Conservation (phyloP, 208 protist species). For the Leptomonas seymouri region DNA sequence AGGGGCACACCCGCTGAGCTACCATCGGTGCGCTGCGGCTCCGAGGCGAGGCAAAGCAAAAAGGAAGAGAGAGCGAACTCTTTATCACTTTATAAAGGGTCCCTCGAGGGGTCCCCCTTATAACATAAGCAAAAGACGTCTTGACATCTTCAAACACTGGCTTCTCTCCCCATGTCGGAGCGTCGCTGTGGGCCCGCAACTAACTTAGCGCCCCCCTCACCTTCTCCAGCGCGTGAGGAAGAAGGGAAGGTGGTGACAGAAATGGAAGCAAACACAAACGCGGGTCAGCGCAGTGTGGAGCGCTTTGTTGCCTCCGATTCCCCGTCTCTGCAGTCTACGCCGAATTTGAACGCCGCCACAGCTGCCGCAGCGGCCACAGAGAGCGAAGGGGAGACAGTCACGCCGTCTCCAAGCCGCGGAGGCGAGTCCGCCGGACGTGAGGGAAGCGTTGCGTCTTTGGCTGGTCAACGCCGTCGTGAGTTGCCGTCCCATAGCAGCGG, state of each 20-base stretch:
- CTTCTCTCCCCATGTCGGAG: conserved; percentile 18
- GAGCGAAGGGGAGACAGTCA: conserved; percentile 4
- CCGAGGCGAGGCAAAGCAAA: too few species aligned
- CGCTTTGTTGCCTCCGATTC: conserved; percentile 9
- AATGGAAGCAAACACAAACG: neutral
- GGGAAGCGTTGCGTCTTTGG: conserved; percentile 2
- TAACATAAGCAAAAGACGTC: too few species aligned
- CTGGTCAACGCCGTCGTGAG: neutral
- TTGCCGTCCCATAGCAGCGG: neutral
- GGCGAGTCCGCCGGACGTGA: neutral
- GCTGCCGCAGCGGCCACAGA: conserved; percentile 15
- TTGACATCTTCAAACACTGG: too few species aligned
- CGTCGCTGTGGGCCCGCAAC: conserved; percentile 6
- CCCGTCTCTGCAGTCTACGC: conserved; percentile 17
- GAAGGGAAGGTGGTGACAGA: neutral
- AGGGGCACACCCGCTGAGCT: too few species aligned
- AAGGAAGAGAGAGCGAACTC: too few species aligned
- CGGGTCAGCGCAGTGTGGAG: conserved; percentile 13
- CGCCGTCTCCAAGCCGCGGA: conserved; percentile 11
- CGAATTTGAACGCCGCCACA: conserved; percentile 14
- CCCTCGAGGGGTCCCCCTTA: too few species aligned
- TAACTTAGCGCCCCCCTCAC: conserved; percentile 36
- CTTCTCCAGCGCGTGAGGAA: conserved; percentile 33
- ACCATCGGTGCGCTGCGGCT: too few species aligned
- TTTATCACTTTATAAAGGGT: too few species aligned